Percentiles rank a stretch among this genome's conserved stretches.
These are phyloP conservation scores for Erysimum cheiri DNA, from an alignment of 441 rosid species.

Conservation along the genomic window DNA sequence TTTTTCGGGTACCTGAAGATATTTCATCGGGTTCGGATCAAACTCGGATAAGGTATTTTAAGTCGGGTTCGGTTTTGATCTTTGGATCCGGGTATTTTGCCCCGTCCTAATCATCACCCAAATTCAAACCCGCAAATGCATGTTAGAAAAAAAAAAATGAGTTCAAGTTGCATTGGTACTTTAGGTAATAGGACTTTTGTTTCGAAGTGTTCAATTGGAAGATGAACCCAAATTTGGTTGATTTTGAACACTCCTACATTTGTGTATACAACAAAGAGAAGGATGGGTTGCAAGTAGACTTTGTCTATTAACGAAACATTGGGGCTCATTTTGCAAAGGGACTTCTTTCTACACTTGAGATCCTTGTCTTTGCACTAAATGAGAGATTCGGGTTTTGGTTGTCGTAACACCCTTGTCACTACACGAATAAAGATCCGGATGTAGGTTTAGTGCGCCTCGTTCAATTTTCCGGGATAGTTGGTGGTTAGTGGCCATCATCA, in stretches of 20 bases:
- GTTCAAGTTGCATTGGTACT: background rate
- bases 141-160: background rate
- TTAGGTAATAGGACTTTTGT: background rate
- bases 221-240: background rate
- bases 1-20: too few species aligned
- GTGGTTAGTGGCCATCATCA: constrained; percentile 6
- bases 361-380: background rate
- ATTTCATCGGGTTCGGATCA: too few species aligned
- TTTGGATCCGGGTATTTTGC: too few species aligned
- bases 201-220: background rate
- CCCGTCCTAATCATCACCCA: background rate
- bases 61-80: too few species aligned
- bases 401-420: background rate
- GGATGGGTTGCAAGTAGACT: constrained; percentile 1
- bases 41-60: too few species aligned
- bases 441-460: background rate
- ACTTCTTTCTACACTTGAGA: background rate
- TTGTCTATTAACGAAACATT: background rate
- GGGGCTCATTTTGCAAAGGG: background rate
- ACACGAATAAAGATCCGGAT: background rate
- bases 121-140: background rate
- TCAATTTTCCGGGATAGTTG: constrained; percentile 4
- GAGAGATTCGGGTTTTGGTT: constrained; percentile 4
- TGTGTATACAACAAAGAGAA: constrained; percentile 5
- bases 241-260: constrained; percentile 1